phyloP scores from a whole-genome alignment of 352 stramenopile genomes.

The Globisporangium cylindrosporum region DNA sequence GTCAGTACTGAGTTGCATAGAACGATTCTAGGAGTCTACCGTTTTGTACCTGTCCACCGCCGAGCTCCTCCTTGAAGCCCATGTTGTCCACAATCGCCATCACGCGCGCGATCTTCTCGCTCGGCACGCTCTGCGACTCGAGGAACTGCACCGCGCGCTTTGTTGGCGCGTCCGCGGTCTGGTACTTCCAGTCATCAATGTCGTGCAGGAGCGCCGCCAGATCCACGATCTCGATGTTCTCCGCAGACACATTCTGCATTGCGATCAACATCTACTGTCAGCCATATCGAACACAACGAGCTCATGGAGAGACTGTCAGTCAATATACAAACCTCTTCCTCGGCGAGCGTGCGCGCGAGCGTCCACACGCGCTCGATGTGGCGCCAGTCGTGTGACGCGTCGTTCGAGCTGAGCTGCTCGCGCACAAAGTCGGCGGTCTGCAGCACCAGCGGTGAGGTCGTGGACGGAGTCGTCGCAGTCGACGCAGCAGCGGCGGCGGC shows the following conservation, averaged over 20 bases:
- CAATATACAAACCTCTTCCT: slow-evolving; percentile 49
- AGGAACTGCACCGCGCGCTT: slow-evolving; percentile 66
- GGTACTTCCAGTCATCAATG: slow-evolving; percentile 87
- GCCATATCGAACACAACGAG: background rate
- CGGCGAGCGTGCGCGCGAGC: slow-evolving; percentile 61
- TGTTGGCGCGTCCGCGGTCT: slow-evolving; percentile 44
- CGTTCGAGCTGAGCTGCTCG: slow-evolving; percentile 66
- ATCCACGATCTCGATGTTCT: slow-evolving; percentile 76
- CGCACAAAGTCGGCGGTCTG: slow-evolving; percentile 74
- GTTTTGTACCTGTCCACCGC: slow-evolving; percentile 11
- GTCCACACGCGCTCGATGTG: slow-evolving; percentile 89
- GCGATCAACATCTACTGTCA: background rate
- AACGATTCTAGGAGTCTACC: background rate
- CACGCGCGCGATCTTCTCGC: slow-evolving; percentile 56
- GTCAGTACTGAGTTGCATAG: background rate
- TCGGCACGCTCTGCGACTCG: slow-evolving; percentile 40
- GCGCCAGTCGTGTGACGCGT: slow-evolving; percentile 84
- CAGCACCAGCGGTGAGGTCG: slow-evolving; percentile 48
- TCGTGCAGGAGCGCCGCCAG: slow-evolving; percentile 86
- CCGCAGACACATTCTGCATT: slow-evolving; percentile 44
- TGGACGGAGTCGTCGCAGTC: background rate
- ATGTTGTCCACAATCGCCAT: slow-evolving; percentile 84
- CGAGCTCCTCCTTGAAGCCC: slow-evolving; percentile 85
- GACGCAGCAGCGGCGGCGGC: no score
- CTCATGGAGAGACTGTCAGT: background rate